These are phyloP conservation scores for Vaccinium macrocarpon DNA, from an alignment of 148 eudicot genomes.

Conservation along the genomic window DNA sequence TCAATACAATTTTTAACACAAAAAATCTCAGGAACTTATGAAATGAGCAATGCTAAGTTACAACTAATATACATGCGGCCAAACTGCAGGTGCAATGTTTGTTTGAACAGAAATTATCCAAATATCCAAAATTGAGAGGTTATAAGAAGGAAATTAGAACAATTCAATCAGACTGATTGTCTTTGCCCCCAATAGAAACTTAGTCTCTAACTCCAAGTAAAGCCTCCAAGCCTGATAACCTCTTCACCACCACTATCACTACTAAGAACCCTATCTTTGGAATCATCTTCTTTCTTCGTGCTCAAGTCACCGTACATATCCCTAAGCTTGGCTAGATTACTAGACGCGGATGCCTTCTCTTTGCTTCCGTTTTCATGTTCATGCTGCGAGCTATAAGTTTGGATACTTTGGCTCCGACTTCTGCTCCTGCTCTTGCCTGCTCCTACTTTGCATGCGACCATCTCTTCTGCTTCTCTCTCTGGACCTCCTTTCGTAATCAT, in stretches of 20 bases:
- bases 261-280: neutral
- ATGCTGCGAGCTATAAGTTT: slow-evolving; percentile 19
- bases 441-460: slow-evolving; percentile 52
- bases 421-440: slow-evolving; percentile 42
- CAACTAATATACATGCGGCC: neutral
- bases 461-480: slow-evolving; percentile 63
- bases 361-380: slow-evolving; percentile 36
- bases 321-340: slow-evolving; percentile 24
- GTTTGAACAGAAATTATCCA: neutral
- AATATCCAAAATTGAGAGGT: neutral
- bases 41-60: neutral
- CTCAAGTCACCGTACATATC: neutral
- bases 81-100: neutral
- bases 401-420: slow-evolving; percentile 52
- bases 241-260: neutral
- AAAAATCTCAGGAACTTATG: neutral
- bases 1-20: neutral
- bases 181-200: neutral
- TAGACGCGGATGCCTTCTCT: slow-evolving; percentile 51
- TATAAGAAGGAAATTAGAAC: neutral
- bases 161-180: neutral
- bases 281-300: neutral
- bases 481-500: slow-evolving; percentile 48
- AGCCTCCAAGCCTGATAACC: neutral
- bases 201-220: neutral